Evolutionary conservation across 331 rosid genomes (phyloP), one percentile per base, ranked within the genome.

Genomic region (Prunus yedoensis): DNA sequence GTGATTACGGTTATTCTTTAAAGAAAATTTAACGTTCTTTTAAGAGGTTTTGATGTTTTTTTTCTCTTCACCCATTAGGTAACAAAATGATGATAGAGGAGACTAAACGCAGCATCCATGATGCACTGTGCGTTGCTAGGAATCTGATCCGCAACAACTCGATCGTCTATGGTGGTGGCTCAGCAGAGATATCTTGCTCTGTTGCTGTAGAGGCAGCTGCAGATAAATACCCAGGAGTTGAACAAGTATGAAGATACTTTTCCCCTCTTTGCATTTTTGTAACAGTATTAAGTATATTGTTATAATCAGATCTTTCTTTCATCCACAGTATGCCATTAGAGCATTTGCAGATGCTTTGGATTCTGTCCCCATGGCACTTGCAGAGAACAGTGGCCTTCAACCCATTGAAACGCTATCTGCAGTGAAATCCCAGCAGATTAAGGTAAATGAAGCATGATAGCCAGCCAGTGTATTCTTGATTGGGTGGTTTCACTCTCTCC

Each of bases 21-120:
- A 21, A 41, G 61, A 57, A 53, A 50, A 38, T 61, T 58, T 60
- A 51, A 58, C 53, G 64, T 64, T 82, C 17, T 85, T 46, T 79
- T 59, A 5, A 5, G 62, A 47, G 38, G n/a, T 66, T 64, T 27
- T 72, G 77, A 59, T 73, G 59, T 79, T 69, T 69, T 70, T 58
- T 58, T 35, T 28, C 0, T 70, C 27, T 25, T 25, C 27, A 57
- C 71, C 53, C 18, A 51, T 49, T 74, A 92, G 99, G 98, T 81
- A 95, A 95, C 90, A 95, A 95, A 80, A 95, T 95, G 99, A 88
- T 95, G 76, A 83, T 92, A 69, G 99, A 92, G 88, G 99, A 95
- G 94, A 95, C 99, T 72, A 95, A 95, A 78, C 96, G 99, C 64
- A 95, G 98, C 77, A 57, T 95, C 80, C 99, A 92, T 1, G 98